These are phyloP conservation scores for Calocybe cyanea DNA, from an alignment of 768 basidiomycete genomes.

Conservation along the genomic window DNA sequence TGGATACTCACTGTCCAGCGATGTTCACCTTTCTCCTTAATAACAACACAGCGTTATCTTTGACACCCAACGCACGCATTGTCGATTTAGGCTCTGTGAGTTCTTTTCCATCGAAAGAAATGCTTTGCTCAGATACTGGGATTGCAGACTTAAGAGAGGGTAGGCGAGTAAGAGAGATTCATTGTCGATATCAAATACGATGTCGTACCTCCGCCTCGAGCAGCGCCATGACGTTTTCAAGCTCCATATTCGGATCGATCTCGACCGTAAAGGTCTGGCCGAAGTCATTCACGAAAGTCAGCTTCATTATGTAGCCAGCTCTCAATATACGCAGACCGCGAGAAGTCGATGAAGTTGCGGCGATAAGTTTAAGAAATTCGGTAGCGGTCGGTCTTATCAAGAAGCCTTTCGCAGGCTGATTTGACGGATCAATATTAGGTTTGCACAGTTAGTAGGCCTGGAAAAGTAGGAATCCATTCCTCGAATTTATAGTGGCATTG, in stretches of 20 bases:
- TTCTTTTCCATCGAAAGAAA: constrained; percentile 65
- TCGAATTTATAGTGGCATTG: constrained; percentile 1
- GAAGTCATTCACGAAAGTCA: constrained; percentile 69
- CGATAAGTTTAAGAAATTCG: neutral
- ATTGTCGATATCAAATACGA: constrained; percentile 1
- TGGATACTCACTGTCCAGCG: constrained; percentile 36
- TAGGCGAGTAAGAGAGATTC: neutral
- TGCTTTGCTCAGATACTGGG: constrained; percentile 65
- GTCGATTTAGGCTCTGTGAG: constrained; percentile 65
- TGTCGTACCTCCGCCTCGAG: constrained; percentile 93
- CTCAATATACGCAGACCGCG: neutral
- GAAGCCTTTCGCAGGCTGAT: constrained; percentile 5
- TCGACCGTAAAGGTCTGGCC: constrained; percentile 69
- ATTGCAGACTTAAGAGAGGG: constrained; percentile 62
- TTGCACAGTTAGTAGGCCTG: neutral
- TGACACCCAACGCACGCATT: constrained; percentile 62
- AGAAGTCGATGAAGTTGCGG: neutral
- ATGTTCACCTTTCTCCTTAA: constrained; percentile 57
- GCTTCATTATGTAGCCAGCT: constrained; percentile 44
- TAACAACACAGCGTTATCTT: constrained; percentile 60
- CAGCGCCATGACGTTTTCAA: constrained; percentile 89
- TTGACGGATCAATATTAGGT: constrained; percentile 6
- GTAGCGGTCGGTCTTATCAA: constrained; percentile 3
- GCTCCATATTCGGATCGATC: constrained; percentile 86
- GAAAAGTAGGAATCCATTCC: neutral